A percentile compares a stretch with the other conserved stretches of the same genome.
These are phyloP conservation scores for Blastobotrys chiropterorum DNA, from an alignment of 805 yeast genomes.

Conservation along the genomic window DNA sequence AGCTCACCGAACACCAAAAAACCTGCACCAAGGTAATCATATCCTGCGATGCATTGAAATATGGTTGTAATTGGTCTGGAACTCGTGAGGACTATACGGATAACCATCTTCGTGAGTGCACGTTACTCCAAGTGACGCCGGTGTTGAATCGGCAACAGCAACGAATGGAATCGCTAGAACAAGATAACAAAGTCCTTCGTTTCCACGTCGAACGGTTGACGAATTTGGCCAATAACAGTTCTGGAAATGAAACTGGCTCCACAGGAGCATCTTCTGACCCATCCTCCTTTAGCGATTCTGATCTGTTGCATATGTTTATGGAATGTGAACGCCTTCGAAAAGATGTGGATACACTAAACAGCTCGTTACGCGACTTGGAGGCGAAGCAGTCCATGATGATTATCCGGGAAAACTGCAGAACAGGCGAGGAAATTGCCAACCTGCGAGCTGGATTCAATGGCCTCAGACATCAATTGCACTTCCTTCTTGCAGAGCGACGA, in stretches of 20 bases:
- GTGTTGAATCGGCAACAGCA: conserved; percentile 23
- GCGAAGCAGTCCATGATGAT: conserved; percentile 29
- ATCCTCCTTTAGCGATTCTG: conserved; percentile 14
- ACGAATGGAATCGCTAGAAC: conserved; percentile 25
- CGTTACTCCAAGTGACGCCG: conserved; percentile 24
- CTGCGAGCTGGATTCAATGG: conserved; percentile 28
- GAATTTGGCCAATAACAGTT: conserved; percentile 1
- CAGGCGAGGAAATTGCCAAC: conserved; percentile 29
- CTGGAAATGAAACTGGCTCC: neutral
- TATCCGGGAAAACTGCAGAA: conserved; percentile 30
- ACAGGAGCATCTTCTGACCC: neutral
- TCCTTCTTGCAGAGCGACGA: conserved; percentile 28
- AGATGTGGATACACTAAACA: conserved; percentile 29
- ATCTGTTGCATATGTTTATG: conserved; percentile 15
- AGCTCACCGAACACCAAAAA: conserved; percentile 14
- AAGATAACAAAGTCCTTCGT: conserved; percentile 29
- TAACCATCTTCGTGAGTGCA: conserved; percentile 24
- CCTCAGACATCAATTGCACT: conserved; percentile 33
- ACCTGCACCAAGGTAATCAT: conserved; percentile 19
- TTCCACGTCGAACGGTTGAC: conserved; percentile 24
- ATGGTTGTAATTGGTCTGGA: conserved; percentile 29
- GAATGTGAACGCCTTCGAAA: conserved; percentile 33
- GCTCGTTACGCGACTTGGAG: conserved; percentile 29
- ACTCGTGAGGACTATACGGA: conserved; percentile 13
- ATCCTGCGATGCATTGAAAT: conserved; percentile 21